Evolutionary conservation across 208 protist species (phyloP).

Genomic region (Trypanosoma cruzi): DNA sequence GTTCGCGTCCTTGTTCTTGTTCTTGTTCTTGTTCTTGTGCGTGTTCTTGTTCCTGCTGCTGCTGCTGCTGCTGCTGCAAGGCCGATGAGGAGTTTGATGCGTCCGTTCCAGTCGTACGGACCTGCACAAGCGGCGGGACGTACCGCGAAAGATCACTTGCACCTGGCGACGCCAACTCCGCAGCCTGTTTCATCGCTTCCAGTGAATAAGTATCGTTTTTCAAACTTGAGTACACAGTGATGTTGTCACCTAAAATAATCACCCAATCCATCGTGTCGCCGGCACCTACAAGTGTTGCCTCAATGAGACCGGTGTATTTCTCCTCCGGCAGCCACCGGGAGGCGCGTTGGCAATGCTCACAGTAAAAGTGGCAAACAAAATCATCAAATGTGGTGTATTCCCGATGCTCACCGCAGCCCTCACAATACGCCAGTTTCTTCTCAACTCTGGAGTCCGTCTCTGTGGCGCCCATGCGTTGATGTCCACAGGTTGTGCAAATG

Average conservation of each 20-base stretch:
- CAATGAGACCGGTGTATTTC: constrained; percentile 40
- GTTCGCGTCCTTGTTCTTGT: neutral
- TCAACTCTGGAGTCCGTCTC: constrained; percentile 5
- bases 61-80: neutral
- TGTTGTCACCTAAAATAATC: constrained; percentile 45
- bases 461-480: constrained; percentile 39
- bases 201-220: constrained; percentile 47
- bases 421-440: constrained; percentile 39
- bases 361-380: constrained; percentile 50
- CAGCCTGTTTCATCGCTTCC: constrained; percentile 36
- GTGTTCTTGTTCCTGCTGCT: constrained; percentile 4
- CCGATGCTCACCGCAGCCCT: constrained; percentile 40
- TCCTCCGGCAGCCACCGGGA: constrained; percentile 74
- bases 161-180: constrained; percentile 31
- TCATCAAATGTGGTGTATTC: constrained; percentile 48
- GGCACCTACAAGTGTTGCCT: constrained; percentile 53
- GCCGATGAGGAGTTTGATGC: neutral
- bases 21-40: neutral
- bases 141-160: constrained; percentile 38
- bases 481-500: constrained; percentile 74
- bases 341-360: constrained; percentile 43
- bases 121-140: constrained; percentile 35
- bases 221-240: constrained; percentile 32
- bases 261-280: constrained; percentile 61
- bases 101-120: neutral